These are phyloP conservation scores for Cenchrus purpureus DNA, from an alignment of 176 grass and related monocot species.

Conservation along the genomic window DNA sequence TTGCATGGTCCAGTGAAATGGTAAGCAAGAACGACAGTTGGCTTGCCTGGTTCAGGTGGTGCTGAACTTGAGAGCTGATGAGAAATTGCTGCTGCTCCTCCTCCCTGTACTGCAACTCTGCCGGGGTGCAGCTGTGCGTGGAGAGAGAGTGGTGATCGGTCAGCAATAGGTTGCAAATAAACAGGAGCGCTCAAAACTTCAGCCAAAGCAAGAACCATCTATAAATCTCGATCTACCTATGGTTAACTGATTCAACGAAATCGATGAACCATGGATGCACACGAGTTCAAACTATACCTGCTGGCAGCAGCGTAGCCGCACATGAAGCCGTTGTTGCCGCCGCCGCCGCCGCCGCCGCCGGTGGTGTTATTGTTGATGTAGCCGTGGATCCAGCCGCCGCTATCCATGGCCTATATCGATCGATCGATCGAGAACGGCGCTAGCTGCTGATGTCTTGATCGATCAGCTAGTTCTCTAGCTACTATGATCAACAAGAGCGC, in stretches of 20 bases:
- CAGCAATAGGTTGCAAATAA: background rate
- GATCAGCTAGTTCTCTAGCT: too few relatives aligned
- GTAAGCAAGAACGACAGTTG: background rate
- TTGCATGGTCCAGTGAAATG: background rate
- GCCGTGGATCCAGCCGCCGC: constrained; percentile 43
- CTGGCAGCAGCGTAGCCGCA: constrained; percentile 44
- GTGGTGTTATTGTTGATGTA: background rate
- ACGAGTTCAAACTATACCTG: too few relatives aligned
- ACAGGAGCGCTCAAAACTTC: background rate
- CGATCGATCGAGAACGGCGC: background rate
- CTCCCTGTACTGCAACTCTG: constrained; percentile 9
- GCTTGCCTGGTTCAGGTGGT: constrained; percentile 52
- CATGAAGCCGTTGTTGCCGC: constrained; percentile 42
- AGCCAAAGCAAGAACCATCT: background rate
- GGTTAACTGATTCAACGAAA: too few relatives aligned
- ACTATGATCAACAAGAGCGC: too few relatives aligned
- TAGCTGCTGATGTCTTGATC: too few relatives aligned
- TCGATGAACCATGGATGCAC: too few relatives aligned
- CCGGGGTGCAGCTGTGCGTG: constrained; percentile 30
- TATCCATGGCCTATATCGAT: constrained; percentile 34
- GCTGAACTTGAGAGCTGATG: constrained; percentile 37
- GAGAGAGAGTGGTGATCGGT: background rate
- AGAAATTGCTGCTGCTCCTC: constrained; percentile 20
- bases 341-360: background rate
- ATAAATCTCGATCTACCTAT: too few relatives aligned